Percentiles rank a stretch among this genome's conserved stretches.
Evolutionary conservation across 805 yeast species (phyloP).

Genomic region (Nakazawaea wyomingensis): DNA sequence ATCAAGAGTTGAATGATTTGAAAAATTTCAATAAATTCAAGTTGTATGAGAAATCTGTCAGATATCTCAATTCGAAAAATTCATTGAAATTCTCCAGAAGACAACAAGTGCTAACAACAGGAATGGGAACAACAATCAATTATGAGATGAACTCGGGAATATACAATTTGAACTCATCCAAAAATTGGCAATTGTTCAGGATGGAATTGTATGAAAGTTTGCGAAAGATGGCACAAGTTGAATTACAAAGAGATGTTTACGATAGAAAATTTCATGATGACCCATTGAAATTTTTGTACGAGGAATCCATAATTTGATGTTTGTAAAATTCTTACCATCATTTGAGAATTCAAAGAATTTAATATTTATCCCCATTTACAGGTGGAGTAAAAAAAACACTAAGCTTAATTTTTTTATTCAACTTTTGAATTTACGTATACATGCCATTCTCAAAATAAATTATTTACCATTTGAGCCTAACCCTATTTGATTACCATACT

Average conservation of each 20-base stretch:
- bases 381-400: too few species aligned
- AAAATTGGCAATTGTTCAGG: conserved; percentile 1
- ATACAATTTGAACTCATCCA: neutral
- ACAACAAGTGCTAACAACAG: neutral
- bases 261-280: neutral
- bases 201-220: conserved; percentile 3
- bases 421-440: too few species aligned
- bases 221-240: neutral
- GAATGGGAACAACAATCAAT: neutral
- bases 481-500: conserved; percentile 8
- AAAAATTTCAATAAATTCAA: neutral
- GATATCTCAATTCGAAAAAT: conserved; percentile 4
- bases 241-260: neutral
- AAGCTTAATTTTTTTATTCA: too few species aligned
- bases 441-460: neutral
- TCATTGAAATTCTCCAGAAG: conserved; percentile 6
- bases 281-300: neutral
- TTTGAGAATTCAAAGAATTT: too few species aligned
- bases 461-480: conserved; percentile 4
- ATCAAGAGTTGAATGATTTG: neutral
- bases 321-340: too few species aligned
- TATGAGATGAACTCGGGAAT: neutral
- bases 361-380: too few species aligned
- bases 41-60: neutral
- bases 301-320: neutral